phyloP scores from a whole-genome alignment of 768 basidiomycete species.

The Tremella fuciformis region DNA sequence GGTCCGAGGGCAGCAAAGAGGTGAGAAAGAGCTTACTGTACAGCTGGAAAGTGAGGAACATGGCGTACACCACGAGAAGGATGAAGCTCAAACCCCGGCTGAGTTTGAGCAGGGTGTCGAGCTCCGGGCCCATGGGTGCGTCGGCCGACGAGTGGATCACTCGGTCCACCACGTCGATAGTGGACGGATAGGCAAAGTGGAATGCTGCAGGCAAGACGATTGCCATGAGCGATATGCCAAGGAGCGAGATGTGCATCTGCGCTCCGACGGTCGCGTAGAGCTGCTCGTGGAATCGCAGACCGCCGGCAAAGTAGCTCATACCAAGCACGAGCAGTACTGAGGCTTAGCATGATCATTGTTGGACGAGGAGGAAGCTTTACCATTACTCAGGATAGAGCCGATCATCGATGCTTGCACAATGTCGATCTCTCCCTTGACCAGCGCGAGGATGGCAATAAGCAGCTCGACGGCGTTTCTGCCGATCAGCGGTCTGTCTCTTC shows the following conservation, averaged over 20 bases:
- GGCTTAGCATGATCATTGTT: neutral
- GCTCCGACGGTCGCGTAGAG: constrained; percentile 59
- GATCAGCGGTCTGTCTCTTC: constrained; percentile 24
- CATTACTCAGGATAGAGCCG: constrained; percentile 57
- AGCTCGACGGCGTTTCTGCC: constrained; percentile 60
- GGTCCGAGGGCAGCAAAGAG: neutral
- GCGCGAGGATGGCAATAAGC: constrained; percentile 54
- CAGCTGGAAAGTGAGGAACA: constrained; percentile 44
- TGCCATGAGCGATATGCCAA: constrained; percentile 49
- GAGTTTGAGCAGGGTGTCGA: constrained; percentile 55
- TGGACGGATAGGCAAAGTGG: constrained; percentile 26
- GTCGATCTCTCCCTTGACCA: constrained; percentile 55
- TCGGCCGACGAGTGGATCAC: constrained; percentile 10
- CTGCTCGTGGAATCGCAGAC: constrained; percentile 59
- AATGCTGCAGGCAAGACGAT: constrained; percentile 53
- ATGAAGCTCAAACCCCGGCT: constrained; percentile 58
- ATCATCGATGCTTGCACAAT: constrained; percentile 60
- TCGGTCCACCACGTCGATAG: constrained; percentile 24
- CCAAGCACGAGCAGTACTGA: constrained; percentile 50
- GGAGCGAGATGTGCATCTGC: constrained; percentile 51
- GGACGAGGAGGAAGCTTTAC: constrained; percentile 21
- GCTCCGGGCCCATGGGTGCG: constrained; percentile 53
- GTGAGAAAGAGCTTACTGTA: constrained; percentile 22
- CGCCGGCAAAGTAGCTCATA: constrained; percentile 51
- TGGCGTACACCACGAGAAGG: constrained; percentile 55